These are phyloP conservation scores for Balakata baccata DNA, from an alignment of 345 rosid genomes.

Conservation along the genomic window DNA sequence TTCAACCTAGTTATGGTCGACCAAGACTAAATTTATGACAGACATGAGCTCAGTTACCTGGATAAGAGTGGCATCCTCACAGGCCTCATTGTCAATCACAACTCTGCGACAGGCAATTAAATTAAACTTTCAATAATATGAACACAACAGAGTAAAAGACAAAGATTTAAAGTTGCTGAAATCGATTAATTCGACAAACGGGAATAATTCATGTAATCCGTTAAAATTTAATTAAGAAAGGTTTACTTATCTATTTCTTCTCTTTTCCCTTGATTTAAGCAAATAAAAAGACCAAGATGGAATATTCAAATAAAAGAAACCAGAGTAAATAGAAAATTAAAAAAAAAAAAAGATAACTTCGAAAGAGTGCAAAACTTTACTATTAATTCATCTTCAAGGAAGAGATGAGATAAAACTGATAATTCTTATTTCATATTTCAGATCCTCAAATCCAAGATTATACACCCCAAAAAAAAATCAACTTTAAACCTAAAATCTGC, in stretches of 20 bases:
- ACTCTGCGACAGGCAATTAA: slow-evolving; percentile 48
- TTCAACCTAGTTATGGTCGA: slow-evolving; percentile 12
- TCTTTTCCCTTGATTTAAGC: not conserved
- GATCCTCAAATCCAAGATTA: not conserved
- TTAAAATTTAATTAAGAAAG: not conserved
- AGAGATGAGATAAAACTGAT: not conserved
- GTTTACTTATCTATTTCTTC: not conserved
- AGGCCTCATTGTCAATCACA: slow-evolving; percentile 65
- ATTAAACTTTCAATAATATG: slow-evolving; percentile 1
- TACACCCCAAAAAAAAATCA: not conserved
- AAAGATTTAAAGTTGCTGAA: not conserved
- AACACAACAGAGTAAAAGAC: not conserved
- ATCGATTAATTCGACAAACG: not conserved
- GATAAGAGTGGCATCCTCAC: slow-evolving; percentile 72
- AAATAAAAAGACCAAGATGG: not conserved
- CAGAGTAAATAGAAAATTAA: not conserved
- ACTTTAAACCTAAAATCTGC: not conserved
- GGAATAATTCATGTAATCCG: not conserved
- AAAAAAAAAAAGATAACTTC: slow-evolving; percentile 11
- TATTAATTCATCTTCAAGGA: slow-evolving; percentile 2
- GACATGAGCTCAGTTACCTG: slow-evolving; percentile 35
- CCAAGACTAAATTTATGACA: not conserved
- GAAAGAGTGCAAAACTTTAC: slow-evolving; percentile 12
- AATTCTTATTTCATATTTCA: not conserved
- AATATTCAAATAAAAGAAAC: not conserved